Base-by-base conservation (phyloP, 257 asterid genomes). In the Thymus quinquecostatus region DNA sequence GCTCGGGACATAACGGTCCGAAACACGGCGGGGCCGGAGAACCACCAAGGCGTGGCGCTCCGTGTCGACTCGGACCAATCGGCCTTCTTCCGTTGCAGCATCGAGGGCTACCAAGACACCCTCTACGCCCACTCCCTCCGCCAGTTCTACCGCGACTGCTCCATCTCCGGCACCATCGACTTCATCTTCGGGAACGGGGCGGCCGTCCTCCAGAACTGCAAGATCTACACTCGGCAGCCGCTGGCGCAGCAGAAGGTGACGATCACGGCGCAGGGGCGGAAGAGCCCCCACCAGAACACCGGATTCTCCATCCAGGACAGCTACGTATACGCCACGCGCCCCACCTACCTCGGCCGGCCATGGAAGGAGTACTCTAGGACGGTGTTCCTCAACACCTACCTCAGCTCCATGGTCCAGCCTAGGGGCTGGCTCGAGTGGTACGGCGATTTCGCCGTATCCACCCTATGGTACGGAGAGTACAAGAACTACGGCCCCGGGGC, bases 391-490 rank as follows among this genome's bases (percentile, higher is more conserved):
- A 91, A 91, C 29, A 86, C 96, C 2, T 94, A 86, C 69, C 80
- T 94, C 97, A 91, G 96, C 64, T 77, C 87, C 8, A 79, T 77
- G 87, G 99, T 94, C 65, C 97, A 91, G 82, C 96, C 99, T 1
- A 75, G 96, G 59, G 99, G 99, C 3, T 94, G 99, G 99, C 83
- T 94, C 0, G 97, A 91, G 71, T 94, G 99, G 99, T 80, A 79
- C 2, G 99, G 97, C 4, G 82, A 83, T 14, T 89, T 89, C 68
- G 99, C 86, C 6, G 50, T 91, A 83, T 75, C 66, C 41, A 91
- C 92, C 0, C 82, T 94, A 33, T 94, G 98, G 98, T 94, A 85
- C 33, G 99, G 98, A 1, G 99, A 94, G 85, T 91, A 89, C 14
- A 86, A 65, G 86, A 94, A 89, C 66, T 91, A 94, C n/a, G 99